phyloP scores from a whole-genome alignment of 139 green algal genomes.

The Tetradesmus lagerheimii region DNA sequence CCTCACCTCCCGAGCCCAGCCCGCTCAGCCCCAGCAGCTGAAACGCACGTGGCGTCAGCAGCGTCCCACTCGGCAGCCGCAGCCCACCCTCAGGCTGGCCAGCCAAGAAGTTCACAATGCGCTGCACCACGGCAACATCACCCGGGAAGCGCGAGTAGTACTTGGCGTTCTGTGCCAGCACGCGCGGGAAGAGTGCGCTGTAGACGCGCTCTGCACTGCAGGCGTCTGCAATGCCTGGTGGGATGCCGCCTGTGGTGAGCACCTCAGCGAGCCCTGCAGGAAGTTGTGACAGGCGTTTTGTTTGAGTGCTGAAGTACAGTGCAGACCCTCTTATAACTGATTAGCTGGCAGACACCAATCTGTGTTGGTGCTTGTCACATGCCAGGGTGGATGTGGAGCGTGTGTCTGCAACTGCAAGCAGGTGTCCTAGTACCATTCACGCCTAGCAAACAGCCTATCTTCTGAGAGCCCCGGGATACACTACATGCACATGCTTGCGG shows the following conservation, averaged over 20 bases:
- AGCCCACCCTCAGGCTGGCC: slow-evolving; percentile 68
- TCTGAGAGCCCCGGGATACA: no score
- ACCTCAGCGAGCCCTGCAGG: slow-evolving; percentile 71
- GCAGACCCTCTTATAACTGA: no score
- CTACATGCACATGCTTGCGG: no score
- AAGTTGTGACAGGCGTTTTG: no score
- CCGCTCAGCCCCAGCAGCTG: slow-evolving; percentile 83
- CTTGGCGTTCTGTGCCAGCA: slow-evolving; percentile 84
- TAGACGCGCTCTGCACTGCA: slow-evolving; percentile 83
- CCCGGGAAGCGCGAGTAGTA: slow-evolving; percentile 85
- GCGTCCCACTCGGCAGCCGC: slow-evolving; percentile 73
- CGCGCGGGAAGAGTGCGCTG: slow-evolving; percentile 63
- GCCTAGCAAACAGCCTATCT: no score
- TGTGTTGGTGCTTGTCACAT: no score
- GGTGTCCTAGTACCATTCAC: no score
- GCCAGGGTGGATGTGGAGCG: no score
- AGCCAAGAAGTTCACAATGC: slow-evolving; percentile 81
- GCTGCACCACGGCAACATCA: slow-evolving; percentile 63
- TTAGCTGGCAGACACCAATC: no score
- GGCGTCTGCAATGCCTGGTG: slow-evolving; percentile 67
- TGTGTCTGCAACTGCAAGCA: no score
- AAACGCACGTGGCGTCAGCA: slow-evolving; percentile 78
- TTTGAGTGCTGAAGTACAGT: no score
- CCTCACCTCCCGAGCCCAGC: slow-evolving; percentile 46
- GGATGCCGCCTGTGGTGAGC: slow-evolving; percentile 86